phyloP scores from a whole-genome alignment of 768 basidiomycete genomes.

The Mycena leptocephala region DNA sequence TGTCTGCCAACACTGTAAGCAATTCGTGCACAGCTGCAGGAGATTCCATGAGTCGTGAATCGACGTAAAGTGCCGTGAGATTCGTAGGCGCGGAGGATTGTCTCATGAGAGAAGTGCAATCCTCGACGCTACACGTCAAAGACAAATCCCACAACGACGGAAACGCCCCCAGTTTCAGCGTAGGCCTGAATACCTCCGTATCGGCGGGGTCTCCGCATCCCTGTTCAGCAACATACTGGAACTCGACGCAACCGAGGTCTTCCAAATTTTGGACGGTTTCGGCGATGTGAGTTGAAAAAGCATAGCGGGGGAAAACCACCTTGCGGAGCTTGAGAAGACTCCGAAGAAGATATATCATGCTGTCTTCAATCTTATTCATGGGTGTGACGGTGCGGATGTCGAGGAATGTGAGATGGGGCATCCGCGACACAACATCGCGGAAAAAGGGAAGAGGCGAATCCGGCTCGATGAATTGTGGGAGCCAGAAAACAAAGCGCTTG shows the following conservation, averaged over 20 bases:
- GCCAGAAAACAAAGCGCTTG: conserved; percentile 51
- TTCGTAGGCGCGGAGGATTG: conserved; percentile 62
- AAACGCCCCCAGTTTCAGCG: conserved; percentile 65
- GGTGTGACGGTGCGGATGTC: conserved; percentile 62
- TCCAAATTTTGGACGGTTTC: conserved; percentile 62
- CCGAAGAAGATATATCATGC: conserved; percentile 56
- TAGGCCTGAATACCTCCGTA: conserved; percentile 60
- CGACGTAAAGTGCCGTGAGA: conserved; percentile 68
- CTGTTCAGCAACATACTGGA: conserved; percentile 65
- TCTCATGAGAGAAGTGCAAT: conserved; percentile 63
- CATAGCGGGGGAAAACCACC: conserved; percentile 68
- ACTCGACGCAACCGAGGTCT: conserved; percentile 66
- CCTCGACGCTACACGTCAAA: conserved; percentile 59
- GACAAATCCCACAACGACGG: conserved; percentile 69
- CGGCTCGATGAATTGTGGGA: conserved; percentile 35
- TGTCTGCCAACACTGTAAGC: conserved; percentile 61
- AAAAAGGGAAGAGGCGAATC: conserved; percentile 40
- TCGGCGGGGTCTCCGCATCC: conserved; percentile 65
- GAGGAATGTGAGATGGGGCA: conserved; percentile 66
- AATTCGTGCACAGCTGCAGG: conserved; percentile 60
- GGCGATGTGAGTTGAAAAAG: conserved; percentile 63
- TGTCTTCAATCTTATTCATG: conserved; percentile 57
- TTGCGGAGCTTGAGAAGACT: conserved; percentile 62
- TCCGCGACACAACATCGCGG: conserved; percentile 61
- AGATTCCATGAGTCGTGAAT: conserved; percentile 62